These are phyloP conservation scores for Arthrobotrys iridis DNA, from an alignment of 2,329 filamentous ascomycete species.

Conservation along the genomic window DNA sequence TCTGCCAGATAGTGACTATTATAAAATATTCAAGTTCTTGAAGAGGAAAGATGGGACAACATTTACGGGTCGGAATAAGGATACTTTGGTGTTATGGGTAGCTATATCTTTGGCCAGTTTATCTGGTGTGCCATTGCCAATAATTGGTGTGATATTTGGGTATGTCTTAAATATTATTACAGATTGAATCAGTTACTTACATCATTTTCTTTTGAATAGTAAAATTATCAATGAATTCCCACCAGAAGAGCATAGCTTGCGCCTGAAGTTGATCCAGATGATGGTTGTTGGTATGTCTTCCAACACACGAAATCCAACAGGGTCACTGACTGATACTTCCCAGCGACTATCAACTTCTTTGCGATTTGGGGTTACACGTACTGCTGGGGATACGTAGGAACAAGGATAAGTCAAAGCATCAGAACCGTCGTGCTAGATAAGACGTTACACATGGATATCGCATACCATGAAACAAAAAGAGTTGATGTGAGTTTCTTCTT, in stretches of 20 bases:
- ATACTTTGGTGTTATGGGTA: slow-evolving; percentile 42
- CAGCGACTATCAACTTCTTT: slow-evolving; percentile 62
- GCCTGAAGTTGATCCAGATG: slow-evolving; percentile 62
- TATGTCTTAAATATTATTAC: background rate
- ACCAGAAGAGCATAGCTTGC: slow-evolving; percentile 63
- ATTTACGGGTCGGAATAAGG: slow-evolving; percentile 23
- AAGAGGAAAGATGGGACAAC: background rate
- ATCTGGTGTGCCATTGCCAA: slow-evolving; percentile 62
- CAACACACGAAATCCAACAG: slow-evolving; percentile 45
- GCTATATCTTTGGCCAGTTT: slow-evolving; percentile 49
- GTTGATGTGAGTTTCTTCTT: slow-evolving; percentile 63
- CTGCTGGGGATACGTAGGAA: slow-evolving; percentile 66
- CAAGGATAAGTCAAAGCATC: slow-evolving; percentile 65
- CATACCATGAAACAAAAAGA: slow-evolving; percentile 66
- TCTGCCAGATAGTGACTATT: slow-evolving; percentile 45
- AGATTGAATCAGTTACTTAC: background rate
- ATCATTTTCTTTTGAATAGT: slow-evolving; percentile 20
- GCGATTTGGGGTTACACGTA: slow-evolving; percentile 66
- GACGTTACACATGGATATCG: slow-evolving; percentile 66
- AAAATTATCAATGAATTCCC: slow-evolving; percentile 67
- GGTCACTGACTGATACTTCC: slow-evolving; percentile 53
- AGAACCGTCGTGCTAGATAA: slow-evolving; percentile 65
- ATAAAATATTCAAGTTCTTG: slow-evolving; percentile 45
- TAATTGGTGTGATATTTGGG: slow-evolving; percentile 64
- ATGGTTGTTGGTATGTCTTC: slow-evolving; percentile 60